phyloP scores from a whole-genome alignment of 2,329 filamentous ascomycete genomes.

The Trichoderma cornu-damae region DNA sequence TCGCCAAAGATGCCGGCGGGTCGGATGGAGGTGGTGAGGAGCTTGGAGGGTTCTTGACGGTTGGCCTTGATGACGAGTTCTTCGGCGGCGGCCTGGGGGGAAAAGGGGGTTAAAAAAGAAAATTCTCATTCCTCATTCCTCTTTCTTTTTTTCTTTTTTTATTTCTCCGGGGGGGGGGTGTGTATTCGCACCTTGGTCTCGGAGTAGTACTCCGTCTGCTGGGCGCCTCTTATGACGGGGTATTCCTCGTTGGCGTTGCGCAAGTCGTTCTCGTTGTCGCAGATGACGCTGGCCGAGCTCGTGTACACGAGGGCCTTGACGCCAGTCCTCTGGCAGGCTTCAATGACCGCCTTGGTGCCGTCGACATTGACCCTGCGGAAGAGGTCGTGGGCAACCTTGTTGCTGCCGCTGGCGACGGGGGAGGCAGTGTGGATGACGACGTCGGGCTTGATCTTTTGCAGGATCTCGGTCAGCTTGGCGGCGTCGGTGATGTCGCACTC shows the following conservation, averaged over 20 bases:
- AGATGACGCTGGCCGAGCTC: conserved; percentile 79
- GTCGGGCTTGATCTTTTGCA: conserved; percentile 65
- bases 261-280: conserved; percentile 74
- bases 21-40: conserved; percentile 76
- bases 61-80: conserved; percentile 72
- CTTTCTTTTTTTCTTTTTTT: too few relatives aligned
- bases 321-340: conserved; percentile 62
- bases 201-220: conserved; percentile 78
- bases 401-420: conserved; percentile 52
- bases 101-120: too few relatives aligned
- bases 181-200: conserved; percentile 72
- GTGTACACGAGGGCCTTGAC: conserved; percentile 88
- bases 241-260: conserved; percentile 80
- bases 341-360: conserved; percentile 73
- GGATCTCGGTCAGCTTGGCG: conserved; percentile 55
- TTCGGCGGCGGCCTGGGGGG: conserved; percentile 66
- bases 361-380: conserved; percentile 83
- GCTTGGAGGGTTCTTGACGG: conserved; percentile 49
- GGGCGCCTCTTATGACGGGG: conserved; percentile 66
- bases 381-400: conserved; percentile 52
- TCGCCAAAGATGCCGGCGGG: conserved; percentile 89
- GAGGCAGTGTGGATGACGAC: conserved; percentile 90
- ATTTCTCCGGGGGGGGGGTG: neutral
- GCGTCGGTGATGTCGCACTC: conserved; percentile 73
- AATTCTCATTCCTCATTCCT: too few relatives aligned